A percentile compares a stretch with the other conserved stretches of the same genome.
phyloP scores from a whole-genome alignment of 495 filamentous ascomycete genomes.

The Penicillium pulvis region DNA sequence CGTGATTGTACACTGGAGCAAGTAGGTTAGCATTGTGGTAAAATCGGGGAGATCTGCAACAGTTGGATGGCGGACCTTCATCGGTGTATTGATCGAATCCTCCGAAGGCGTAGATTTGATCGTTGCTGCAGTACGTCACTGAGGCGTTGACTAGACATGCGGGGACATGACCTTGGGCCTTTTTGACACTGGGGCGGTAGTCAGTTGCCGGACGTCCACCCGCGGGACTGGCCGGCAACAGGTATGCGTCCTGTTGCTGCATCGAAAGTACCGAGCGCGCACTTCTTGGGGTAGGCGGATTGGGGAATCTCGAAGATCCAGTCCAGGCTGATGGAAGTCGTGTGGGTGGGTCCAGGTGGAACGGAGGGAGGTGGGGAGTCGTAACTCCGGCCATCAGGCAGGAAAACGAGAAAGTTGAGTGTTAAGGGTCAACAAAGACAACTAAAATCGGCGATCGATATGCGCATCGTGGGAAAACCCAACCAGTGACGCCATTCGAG shows the following conservation, averaged over 20 bases:
- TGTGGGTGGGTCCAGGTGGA: conserved; percentile 42
- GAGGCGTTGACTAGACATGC: conserved; percentile 97
- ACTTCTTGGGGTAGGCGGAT: conserved; percentile 26
- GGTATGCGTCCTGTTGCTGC: conserved; percentile 68
- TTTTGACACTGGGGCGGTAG: conserved; percentile 79
- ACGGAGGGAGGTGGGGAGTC: conserved; percentile 24
- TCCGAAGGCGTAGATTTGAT: conserved; percentile 96
- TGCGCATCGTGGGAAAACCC: background rate
- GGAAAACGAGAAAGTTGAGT: background rate
- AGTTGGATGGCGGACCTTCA: conserved; percentile 57
- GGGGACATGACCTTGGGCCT: conserved; percentile 81
- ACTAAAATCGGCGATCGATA: background rate
- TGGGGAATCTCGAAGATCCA: conserved; percentile 31
- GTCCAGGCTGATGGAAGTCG: conserved; percentile 30
- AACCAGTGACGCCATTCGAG: background rate
- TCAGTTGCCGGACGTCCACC: conserved; percentile 64
- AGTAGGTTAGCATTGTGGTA: background rate
- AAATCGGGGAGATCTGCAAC: background rate
- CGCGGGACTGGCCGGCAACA: conserved; percentile 78
- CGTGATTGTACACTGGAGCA: conserved; percentile 90
- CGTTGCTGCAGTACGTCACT: conserved; percentile 93
- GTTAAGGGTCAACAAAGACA: conserved; percentile 21
- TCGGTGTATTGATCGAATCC: conserved; percentile 99
- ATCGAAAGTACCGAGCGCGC: conserved; percentile 27
- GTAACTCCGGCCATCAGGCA: conserved; percentile 20